phyloP scores from a whole-genome alignment of 2,329 filamentous ascomycete genomes.

The Arthrobotrys sphaeroides region DNA sequence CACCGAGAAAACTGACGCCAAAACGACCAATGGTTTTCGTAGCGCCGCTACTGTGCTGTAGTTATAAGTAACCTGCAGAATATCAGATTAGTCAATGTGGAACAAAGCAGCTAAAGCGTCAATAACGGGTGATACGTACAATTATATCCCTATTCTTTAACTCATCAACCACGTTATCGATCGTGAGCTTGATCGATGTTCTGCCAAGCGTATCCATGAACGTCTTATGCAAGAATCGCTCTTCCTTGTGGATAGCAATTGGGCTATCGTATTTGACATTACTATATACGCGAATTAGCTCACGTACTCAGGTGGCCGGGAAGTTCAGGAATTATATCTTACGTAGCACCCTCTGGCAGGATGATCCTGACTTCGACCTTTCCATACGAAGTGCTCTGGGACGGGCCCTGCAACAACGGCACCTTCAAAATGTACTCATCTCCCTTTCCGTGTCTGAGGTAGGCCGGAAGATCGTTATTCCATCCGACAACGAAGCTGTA shows the following conservation, averaged over 20 bases:
- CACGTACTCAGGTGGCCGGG: slow-evolving; percentile 15
- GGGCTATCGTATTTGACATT: slow-evolving; percentile 81
- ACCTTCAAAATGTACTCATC: slow-evolving; percentile 87
- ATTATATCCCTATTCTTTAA: slow-evolving; percentile 83
- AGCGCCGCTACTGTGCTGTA: slow-evolving; percentile 78
- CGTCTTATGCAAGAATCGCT: slow-evolving; percentile 77
- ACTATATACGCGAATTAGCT: slow-evolving; percentile 65
- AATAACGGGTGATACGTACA: slow-evolving; percentile 61
- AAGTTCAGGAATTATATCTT: slow-evolving; percentile 61
- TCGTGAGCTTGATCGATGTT: slow-evolving; percentile 80
- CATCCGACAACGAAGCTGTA: slow-evolving; percentile 97
- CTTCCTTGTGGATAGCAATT: slow-evolving; percentile 73
- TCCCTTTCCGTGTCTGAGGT: slow-evolving; percentile 72
- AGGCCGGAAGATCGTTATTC: slow-evolving; percentile 84
- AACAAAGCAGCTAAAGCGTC: not conserved
- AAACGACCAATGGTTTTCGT: slow-evolving; percentile 86
- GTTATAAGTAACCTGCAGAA: slow-evolving; percentile 76
- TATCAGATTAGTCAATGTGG: slow-evolving; percentile 2
- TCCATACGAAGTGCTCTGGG: slow-evolving; percentile 81
- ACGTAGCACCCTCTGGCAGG: slow-evolving; percentile 89
- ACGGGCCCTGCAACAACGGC: slow-evolving; percentile 92
- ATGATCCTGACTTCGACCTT: slow-evolving; percentile 81
- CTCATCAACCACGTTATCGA: slow-evolving; percentile 89
- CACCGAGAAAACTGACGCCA: slow-evolving; percentile 75
- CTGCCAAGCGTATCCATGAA: slow-evolving; percentile 94